Evolutionary conservation across 2,329 filamentous ascomycete species (phyloP).

Genomic region (Aspergillus pseudonomiae): DNA sequence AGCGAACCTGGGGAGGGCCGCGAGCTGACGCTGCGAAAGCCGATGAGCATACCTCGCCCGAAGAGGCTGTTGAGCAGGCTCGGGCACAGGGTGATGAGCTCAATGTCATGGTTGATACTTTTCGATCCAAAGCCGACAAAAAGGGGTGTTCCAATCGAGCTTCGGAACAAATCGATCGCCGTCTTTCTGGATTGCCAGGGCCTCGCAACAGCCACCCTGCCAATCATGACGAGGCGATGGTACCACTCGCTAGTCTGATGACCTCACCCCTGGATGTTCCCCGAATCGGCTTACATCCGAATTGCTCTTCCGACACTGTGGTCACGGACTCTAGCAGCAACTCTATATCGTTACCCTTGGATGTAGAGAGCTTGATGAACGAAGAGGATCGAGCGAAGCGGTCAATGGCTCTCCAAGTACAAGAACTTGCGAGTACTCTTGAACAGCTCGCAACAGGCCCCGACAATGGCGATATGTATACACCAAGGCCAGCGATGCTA

Average conservation of each 20-base stretch:
- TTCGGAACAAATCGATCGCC: slow-evolving; percentile 73
- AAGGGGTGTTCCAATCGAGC: slow-evolving; percentile 68
- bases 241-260: slow-evolving; percentile 54
- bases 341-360: slow-evolving; percentile 67
- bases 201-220: slow-evolving; percentile 70
- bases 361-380: slow-evolving; percentile 76
- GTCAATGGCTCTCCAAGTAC: slow-evolving; percentile 63
- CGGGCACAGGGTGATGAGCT: slow-evolving; percentile 81
- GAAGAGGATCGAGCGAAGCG: slow-evolving; percentile 77
- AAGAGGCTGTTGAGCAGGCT: slow-evolving; percentile 82
- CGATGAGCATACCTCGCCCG: slow-evolving; percentile 72
- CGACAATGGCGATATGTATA: background rate
- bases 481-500: background rate
- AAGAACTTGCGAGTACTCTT: slow-evolving; percentile 22
- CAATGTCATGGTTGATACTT: slow-evolving; percentile 86
- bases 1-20: slow-evolving; percentile 93
- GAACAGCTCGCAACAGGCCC: slow-evolving; percentile 5
- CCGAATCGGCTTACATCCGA: slow-evolving; percentile 55
- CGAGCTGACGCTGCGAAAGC: slow-evolving; percentile 85
- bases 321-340: slow-evolving; percentile 61
- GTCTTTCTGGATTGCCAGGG: slow-evolving; percentile 71
- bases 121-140: slow-evolving; percentile 54
- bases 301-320: slow-evolving; percentile 69
- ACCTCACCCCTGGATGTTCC: slow-evolving; percentile 50
- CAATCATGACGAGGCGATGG: slow-evolving; percentile 68